Conservation (phyloP, 1,284 basidiomycete species). For the Trametes sp. region DNA sequence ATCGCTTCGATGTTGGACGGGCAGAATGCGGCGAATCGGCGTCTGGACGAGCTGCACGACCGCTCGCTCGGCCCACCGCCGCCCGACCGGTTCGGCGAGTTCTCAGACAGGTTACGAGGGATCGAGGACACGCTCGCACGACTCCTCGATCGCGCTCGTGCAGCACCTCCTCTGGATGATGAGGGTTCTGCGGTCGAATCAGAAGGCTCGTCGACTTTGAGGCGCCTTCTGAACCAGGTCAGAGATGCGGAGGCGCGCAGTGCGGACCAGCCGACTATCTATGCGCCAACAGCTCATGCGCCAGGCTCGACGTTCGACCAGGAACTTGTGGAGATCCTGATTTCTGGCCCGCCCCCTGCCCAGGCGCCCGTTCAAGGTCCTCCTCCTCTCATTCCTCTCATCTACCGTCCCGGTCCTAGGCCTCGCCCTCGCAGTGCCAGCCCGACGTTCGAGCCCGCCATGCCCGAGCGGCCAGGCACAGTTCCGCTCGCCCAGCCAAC, state of each 20-base stretch:
- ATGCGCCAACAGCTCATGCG: conserved; percentile 50
- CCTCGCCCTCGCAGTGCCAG: conserved; percentile 55
- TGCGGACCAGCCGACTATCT: conserved; percentile 41
- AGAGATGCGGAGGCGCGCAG: conserved; percentile 34
- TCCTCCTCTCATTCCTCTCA: conserved; percentile 60
- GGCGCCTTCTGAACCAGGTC: conserved; percentile 33
- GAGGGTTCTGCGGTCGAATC: conserved; percentile 32
- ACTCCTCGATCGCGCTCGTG: conserved; percentile 31
- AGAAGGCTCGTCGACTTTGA: conserved; percentile 35
- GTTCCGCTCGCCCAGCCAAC: conserved; percentile 33
- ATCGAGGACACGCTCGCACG: conserved; percentile 54
- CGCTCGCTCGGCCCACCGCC: conserved; percentile 18
- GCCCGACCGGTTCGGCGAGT: conserved; percentile 44
- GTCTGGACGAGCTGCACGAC: conserved; percentile 52
- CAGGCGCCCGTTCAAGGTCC: conserved; percentile 55
- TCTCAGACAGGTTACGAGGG: conserved; percentile 45
- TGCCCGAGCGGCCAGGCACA: conserved; percentile 39
- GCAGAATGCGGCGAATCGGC: conserved; percentile 62
- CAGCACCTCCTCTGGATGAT: conserved; percentile 32
- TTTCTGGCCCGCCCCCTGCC: conserved; percentile 49
- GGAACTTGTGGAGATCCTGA: conserved; percentile 65
- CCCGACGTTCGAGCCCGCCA: conserved; percentile 42
- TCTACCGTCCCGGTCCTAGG: conserved; percentile 56
- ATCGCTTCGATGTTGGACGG: conserved; percentile 61
- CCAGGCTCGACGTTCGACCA: conserved; percentile 61